Evolutionary conservation across 192 early-diverging fungal species (phyloP), one percentile per base, ranked within the genome.

Genomic region (Mortierella hygrophila): DNA sequence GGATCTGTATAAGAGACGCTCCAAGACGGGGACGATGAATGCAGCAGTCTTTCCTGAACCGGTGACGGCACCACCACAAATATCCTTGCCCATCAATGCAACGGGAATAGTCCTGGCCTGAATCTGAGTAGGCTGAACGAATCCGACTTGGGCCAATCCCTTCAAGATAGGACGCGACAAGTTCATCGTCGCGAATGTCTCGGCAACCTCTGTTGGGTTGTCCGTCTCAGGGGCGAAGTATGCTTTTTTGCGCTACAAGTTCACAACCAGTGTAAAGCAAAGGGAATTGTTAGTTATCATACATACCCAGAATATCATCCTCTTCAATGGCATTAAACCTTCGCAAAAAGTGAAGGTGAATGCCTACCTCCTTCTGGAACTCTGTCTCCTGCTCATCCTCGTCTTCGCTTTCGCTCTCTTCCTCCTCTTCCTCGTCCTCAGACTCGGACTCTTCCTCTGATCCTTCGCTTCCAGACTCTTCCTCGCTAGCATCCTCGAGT

Each of bases 21-120:
- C 99, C 72, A 99, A 89, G 47, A 98, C 94, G 9, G 99, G 99
- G 9, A 99, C 95, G 74, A 99, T 85, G 89, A 99, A 99, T 0
- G 99, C 99, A 13, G 95, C 96, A 1, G 99, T 99, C 87, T 99
- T 99, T 82, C 99, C 99, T 54, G 98, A 99, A 68, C 99, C 99
- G 3, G 99, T 99, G 41, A 97, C 95, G 18, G 99, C 99, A 72
- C 97, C 96, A 88, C 97, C 99, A 88, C 98, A 99, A 74, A 99
- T 97, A 84, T 99, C 99, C 79, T 95, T 96, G 76, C 98, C 99
- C 78, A 98, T 94, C 42, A 99, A 90, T 10, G 97, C 97, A 29
- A 99, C 82, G 4, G 99, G 99, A 82, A 99, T 99, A 10, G 98
- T 93, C 42, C 92, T 91, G 35, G 93, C 90, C 91, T 99, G 99